These are phyloP conservation scores for Fusarium kyushuense DNA, from an alignment of 2,329 filamentous ascomycete genomes.

Conservation along the genomic window DNA sequence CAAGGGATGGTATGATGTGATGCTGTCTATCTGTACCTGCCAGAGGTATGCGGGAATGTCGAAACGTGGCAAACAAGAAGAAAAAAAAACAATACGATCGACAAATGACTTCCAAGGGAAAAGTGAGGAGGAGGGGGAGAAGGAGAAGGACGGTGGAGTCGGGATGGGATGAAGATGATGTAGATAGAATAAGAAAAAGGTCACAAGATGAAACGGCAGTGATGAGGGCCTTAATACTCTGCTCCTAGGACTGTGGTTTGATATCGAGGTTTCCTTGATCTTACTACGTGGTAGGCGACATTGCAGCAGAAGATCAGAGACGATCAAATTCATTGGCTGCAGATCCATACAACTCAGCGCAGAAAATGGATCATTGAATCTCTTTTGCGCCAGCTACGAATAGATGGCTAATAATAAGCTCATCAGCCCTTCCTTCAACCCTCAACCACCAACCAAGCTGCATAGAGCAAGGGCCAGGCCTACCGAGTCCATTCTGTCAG, in stretches of 20 bases:
- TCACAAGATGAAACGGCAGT: slow-evolving; percentile 36
- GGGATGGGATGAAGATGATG: slow-evolving; percentile 32
- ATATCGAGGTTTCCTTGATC: slow-evolving; percentile 5
- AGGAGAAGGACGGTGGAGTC: slow-evolving; percentile 13
- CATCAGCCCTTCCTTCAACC: slow-evolving; percentile 14
- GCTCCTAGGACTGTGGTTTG: not conserved
- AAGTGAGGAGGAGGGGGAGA: not conserved
- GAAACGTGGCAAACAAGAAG: slow-evolving; percentile 35
- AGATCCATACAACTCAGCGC: not conserved
- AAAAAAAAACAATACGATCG: slow-evolving; percentile 29
- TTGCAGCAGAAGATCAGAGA: slow-evolving; percentile 14
- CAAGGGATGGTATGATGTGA: slow-evolving; percentile 24
- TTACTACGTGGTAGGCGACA: slow-evolving; percentile 8
- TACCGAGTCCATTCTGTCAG: not conserved
- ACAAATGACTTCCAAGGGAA: slow-evolving; percentile 35
- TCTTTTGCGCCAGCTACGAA: slow-evolving; percentile 28
- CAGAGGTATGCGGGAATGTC: slow-evolving; percentile 44
- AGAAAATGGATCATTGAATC: slow-evolving; percentile 5
- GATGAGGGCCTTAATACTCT: slow-evolving; percentile 31
- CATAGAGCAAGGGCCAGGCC: slow-evolving; percentile 10
- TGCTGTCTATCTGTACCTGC: slow-evolving; percentile 31
- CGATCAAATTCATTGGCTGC: slow-evolving; percentile 29
- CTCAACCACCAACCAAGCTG: slow-evolving; percentile 31
- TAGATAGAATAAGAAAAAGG: not conserved
- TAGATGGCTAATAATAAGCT: slow-evolving; percentile 26